Base-by-base conservation (phyloP, 2,329 filamentous ascomycete species). In the Emmonsia crescens region DNA sequence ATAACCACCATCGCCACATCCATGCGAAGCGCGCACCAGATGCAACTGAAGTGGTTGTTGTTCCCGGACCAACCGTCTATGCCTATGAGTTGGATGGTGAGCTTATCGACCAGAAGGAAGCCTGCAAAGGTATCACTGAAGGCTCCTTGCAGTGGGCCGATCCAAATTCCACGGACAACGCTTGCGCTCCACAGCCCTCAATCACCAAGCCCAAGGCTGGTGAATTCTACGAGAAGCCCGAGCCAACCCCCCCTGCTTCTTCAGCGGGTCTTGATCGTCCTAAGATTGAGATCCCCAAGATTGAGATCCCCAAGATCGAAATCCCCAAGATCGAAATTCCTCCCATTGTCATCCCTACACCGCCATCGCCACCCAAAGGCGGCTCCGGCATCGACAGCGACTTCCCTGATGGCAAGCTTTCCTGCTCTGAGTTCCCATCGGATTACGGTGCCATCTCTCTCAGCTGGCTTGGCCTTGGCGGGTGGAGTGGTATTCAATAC, bases 401-500 rank as follows among this genome's bases (percentile, higher is more conserved):
- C 8, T 97, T 97, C 80, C 89, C 88, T 14, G 87, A 87, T 74
- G 89, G 89, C 63, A 75, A 85, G 67, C 69, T 95, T 60, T 76
- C 81, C 66, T 97, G 94, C 78, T 76, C 74, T 64, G 71, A 80
- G 1, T 96, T 96, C 79, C 92, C 92, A 19, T 85, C 85, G 2
- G 79, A 84, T 0, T 97, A 95, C 70, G 94, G 94, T 68, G 88
- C 92, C 1, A 71, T 96, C 54, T 60, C 84, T 57, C 77, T 94
- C 36, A 72, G 81, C 61, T 93, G 88, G 80, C 81, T 92, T 31
- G 80, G 82, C 21, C 77, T 90, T 8, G 82, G 80, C 64, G 91
- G 91, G 65, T 99, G 86, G 87, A 85, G 84, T 66, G 90, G 91
- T 71, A 81, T 96, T 64, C 91, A 96, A 76, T 79, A 80, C 60